Base-by-base conservation (phyloP, 2,329 filamentous ascomycete species). In the Diplocarpon rosae region DNA sequence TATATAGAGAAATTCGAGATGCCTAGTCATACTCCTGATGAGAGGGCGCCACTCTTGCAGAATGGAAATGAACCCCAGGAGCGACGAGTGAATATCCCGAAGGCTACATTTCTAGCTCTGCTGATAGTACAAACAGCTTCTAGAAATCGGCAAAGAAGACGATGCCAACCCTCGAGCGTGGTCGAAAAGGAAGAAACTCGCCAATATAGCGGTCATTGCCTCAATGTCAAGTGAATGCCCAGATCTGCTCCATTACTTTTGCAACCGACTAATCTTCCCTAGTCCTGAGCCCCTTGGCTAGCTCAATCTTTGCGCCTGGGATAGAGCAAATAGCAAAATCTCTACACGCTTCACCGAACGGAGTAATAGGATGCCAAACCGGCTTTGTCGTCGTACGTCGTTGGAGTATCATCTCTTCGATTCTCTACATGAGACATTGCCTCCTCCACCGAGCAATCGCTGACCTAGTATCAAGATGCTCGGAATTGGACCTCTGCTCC, bases 301-400 rank as follows among this genome's bases (percentile, higher is more conserved):
- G 47, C 29, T 53, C 51, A 5, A 70, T 70, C 56, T 70, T 75
- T 44, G 69, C 71, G 0, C 71, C 71, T 1, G 70, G 66, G 4
- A 66, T 72, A 0, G 65, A 69, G 1, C 50, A 68, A 14, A 62
- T 75, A 3, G 66, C 71, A 57, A 42, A 56, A n/a, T 67, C 70
- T 2, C 69, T 75, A 45, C 20, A 66, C 17, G 63, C 64, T 1
- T 60, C 57, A 58, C 20, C 62, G 5, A 55, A 64, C 82, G 2
- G 73, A 69, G 1, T 71, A 73, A 0, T 81, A 83, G 49, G 75
- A 78, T 54, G 77, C 85, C 55, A 57, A 29, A 53, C 53, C 2
- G 53, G 52, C 14, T 58, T 56, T 30, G 54, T 57, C 7, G 40
- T 51, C 20, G 20, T 24, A 24, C 3, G 20, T 24, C 4, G 20